Percentiles rank a stretch among this genome's conserved stretches.
Conservation (phyloP, 2,329 filamentous ascomycete species). For the Phoma herbarum region DNA sequence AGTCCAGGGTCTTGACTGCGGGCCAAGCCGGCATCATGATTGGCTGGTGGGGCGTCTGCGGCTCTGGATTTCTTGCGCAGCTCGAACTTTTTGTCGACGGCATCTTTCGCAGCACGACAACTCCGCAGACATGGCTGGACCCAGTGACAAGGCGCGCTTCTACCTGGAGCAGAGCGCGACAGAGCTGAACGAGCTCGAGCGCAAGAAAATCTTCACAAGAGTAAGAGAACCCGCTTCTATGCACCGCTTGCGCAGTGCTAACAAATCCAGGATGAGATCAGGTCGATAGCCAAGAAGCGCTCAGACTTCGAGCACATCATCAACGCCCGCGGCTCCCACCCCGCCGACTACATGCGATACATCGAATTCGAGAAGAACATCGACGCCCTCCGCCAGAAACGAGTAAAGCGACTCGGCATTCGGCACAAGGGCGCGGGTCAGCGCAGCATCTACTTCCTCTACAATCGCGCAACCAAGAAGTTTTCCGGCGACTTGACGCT, state of each 20-base stretch:
- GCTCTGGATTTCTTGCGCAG: conserved; percentile 13
- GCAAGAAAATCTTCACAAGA: conserved; percentile 88
- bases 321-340: conserved; percentile 75
- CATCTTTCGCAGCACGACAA: conserved; percentile 17
- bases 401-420: conserved; percentile 81
- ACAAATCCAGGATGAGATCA: conserved; percentile 78
- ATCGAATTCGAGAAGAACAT: conserved; percentile 73
- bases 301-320: conserved; percentile 94
- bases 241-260: conserved; percentile 4
- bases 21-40: conserved; percentile 34
- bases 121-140: conserved; percentile 72
- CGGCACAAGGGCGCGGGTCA: conserved; percentile 76
- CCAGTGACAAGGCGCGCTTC: conserved; percentile 93
- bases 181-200: conserved; percentile 89
- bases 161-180: conserved; percentile 92
- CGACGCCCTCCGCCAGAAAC: conserved; percentile 81
- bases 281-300: conserved; percentile 85
- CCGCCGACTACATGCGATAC: conserved; percentile 85
- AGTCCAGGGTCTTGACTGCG: conserved; percentile 25
- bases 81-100: conserved; percentile 34
- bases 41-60: conserved; percentile 23
- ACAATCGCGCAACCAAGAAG: conserved; percentile 84
- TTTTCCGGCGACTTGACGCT: conserved; percentile 82
- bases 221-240: conserved; percentile 56
- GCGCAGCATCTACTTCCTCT: conserved; percentile 85